phyloP scores from a whole-genome alignment of 2,329 filamentous ascomycete genomes.

The Sarocladium oryzae region DNA sequence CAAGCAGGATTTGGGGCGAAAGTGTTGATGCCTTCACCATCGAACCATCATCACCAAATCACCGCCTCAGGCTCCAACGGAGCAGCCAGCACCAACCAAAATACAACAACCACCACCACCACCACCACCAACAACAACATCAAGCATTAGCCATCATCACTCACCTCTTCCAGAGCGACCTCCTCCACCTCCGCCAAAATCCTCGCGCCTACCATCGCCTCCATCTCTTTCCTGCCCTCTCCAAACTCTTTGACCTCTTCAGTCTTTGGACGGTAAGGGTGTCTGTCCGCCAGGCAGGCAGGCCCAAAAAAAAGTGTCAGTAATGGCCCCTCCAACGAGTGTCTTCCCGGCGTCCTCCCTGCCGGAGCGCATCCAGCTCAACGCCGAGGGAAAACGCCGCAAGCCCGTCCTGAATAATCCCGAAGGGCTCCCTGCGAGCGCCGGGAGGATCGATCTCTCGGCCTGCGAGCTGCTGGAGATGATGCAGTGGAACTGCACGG shows the following conservation, averaged over 20 bases:
- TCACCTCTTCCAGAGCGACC: conserved; percentile 53
- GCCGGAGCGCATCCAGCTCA: conserved; percentile 40
- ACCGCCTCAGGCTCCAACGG: neutral
- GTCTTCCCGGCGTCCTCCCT: conserved; percentile 48
- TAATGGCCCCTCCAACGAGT: conserved; percentile 53
- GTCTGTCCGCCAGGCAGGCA: neutral
- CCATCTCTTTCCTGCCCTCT: conserved; percentile 20
- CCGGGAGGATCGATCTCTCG: conserved; percentile 40
- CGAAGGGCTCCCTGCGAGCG: conserved; percentile 15
- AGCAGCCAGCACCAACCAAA: neutral
- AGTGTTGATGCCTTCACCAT: too few species aligned
- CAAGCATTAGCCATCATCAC: conserved; percentile 16
- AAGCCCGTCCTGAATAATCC: conserved; percentile 33
- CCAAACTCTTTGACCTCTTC: too few species aligned
- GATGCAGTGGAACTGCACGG: conserved; percentile 54
- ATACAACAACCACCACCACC: neutral
- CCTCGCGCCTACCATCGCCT: conserved; percentile 38
- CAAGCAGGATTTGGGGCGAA: too few species aligned
- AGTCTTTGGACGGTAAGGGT: too few species aligned
- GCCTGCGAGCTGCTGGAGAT: conserved; percentile 51
- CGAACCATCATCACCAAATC: neutral
- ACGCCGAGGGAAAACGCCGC: conserved; percentile 42
- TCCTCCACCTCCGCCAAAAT: conserved; percentile 51
- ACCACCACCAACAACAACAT: neutral
- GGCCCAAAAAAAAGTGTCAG: neutral